A percentile compares a stretch with the other conserved stretches of the same genome.
These are phyloP conservation scores for Barnettozyma sp. DNA, from an alignment of 805 yeast species.

Conservation along the genomic window DNA sequence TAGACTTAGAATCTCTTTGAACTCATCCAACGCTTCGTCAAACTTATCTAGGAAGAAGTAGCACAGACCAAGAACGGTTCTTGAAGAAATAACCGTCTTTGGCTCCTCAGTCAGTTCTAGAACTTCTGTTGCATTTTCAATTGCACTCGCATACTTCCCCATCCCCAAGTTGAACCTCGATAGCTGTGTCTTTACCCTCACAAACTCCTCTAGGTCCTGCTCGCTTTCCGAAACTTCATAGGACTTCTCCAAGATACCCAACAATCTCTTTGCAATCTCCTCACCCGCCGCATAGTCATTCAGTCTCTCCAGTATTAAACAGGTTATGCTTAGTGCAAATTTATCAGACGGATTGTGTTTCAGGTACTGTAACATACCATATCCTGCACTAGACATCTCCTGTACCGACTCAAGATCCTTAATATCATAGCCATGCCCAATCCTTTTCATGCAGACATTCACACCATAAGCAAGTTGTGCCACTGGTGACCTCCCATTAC, in stretches of 20 bases:
- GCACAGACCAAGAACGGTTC: slow-evolving; percentile 67
- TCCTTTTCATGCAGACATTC: slow-evolving; percentile 42
- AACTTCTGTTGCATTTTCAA: slow-evolving; percentile 53
- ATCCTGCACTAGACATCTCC: slow-evolving; percentile 57
- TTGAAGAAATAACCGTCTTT: slow-evolving; percentile 43
- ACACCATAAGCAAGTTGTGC: slow-evolving; percentile 70
- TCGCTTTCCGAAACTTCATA: slow-evolving; percentile 53
- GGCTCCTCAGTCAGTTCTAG: slow-evolving; percentile 38
- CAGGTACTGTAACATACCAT: slow-evolving; percentile 59
- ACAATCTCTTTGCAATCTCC: slow-evolving; percentile 38
- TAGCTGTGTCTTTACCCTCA: slow-evolving; percentile 56
- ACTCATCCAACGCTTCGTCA: slow-evolving; percentile 59
- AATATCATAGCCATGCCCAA: slow-evolving; percentile 39
- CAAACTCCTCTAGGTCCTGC: slow-evolving; percentile 41
- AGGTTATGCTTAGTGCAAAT: slow-evolving; percentile 48
- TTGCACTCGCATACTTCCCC: slow-evolving; percentile 47
- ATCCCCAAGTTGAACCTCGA: slow-evolving; percentile 67
- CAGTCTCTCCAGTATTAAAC: slow-evolving; percentile 60
- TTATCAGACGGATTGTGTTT: slow-evolving; percentile 54
- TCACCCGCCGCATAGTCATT: slow-evolving; percentile 53
- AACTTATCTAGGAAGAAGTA: slow-evolving; percentile 57
- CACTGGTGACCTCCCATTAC: slow-evolving; percentile 64
- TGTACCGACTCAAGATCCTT: slow-evolving; percentile 54
- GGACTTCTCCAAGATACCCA: slow-evolving; percentile 42
- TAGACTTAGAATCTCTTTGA: slow-evolving; percentile 52